A percentile compares a stretch with the other conserved stretches of the same genome.
phyloP scores from a whole-genome alignment of 257 asterid species.

The Fraxinus excelsior region DNA sequence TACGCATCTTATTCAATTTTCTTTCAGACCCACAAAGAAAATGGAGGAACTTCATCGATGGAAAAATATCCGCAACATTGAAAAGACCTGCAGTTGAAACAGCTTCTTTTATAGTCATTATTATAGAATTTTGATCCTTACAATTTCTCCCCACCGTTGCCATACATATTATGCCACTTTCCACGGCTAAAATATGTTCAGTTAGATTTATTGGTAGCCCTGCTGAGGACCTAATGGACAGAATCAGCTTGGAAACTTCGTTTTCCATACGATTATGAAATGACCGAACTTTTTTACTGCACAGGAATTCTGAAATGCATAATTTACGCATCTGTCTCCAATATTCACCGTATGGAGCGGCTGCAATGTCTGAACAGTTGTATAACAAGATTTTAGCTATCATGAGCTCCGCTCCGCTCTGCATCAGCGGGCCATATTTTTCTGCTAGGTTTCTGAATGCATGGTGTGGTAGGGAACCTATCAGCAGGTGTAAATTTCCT shows the following conservation, averaged over 20 bases:
- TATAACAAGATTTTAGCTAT: conserved; percentile 30
- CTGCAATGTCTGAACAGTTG: conserved; percentile 31
- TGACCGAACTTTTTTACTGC: conserved; percentile 21
- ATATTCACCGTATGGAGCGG: conserved; percentile 35
- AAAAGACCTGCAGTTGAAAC: conserved; percentile 25
- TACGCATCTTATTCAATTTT: conserved; percentile 26
- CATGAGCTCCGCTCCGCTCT: conserved; percentile 26
- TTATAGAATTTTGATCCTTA: conserved; percentile 22
- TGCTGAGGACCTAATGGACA: not conserved
- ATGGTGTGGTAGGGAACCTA: conserved; percentile 35
- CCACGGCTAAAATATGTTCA: not conserved
- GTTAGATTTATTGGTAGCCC: conserved; percentile 18
- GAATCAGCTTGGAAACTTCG: conserved; percentile 19
- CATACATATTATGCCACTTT: conserved; percentile 20
- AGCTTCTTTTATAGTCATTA: conserved; percentile 25
- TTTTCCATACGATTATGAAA: conserved; percentile 24
- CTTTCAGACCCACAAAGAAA: conserved; percentile 26
- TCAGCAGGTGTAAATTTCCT: conserved; percentile 38
- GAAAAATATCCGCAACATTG: conserved; percentile 32
- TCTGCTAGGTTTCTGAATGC: conserved; percentile 31
- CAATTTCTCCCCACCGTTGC: conserved; percentile 25
- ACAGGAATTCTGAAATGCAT: conserved; percentile 26
- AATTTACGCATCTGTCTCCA: conserved; percentile 41
- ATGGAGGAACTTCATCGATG: conserved; percentile 33
- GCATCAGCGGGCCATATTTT: conserved; percentile 38